phyloP scores from a whole-genome alignment of 495 filamentous ascomycete species.

The Aspergillus biplanus region DNA sequence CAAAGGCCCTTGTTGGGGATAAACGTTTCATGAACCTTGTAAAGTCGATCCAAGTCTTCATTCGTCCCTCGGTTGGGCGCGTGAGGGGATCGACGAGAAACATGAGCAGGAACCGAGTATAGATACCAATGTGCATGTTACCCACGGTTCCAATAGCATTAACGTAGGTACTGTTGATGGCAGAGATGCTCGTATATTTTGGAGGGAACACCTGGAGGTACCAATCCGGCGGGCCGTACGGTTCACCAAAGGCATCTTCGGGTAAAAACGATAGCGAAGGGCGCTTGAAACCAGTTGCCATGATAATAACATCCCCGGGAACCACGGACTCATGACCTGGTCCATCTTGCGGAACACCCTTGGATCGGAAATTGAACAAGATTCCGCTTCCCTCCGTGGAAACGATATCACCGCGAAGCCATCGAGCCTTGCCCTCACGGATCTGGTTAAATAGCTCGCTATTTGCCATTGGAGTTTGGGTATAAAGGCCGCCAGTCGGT shows the following conservation, averaged over 20 bases:
- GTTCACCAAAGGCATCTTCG: conserved; percentile 65
- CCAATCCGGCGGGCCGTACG: conserved; percentile 82
- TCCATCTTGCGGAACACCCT: conserved; percentile 73
- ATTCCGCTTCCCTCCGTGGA: conserved; percentile 66
- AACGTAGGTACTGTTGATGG: conserved; percentile 84
- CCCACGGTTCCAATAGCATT: conserved; percentile 79
- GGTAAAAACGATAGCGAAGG: conserved; percentile 76
- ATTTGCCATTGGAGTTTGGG: conserved; percentile 84
- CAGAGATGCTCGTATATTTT: conserved; percentile 63
- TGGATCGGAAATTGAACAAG: conserved; percentile 67
- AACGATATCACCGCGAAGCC: conserved; percentile 80
- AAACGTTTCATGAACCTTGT: conserved; percentile 71
- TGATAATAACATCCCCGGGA: conserved; percentile 74
- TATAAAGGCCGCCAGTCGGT: conserved; percentile 72
- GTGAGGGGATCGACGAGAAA: conserved; percentile 80
- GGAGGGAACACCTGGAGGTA: conserved; percentile 82
- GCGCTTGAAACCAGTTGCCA: conserved; percentile 81
- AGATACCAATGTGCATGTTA: conserved; percentile 89
- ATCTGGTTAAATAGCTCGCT: conserved; percentile 77
- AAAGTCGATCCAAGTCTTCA: conserved; percentile 87
- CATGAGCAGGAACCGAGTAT: conserved; percentile 83
- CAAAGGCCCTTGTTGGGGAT: conserved; percentile 73
- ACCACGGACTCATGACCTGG: conserved; percentile 66
- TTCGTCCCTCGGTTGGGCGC: conserved; percentile 68
- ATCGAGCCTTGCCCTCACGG: conserved; percentile 72